Evolutionary conservation across 495 filamentous ascomycete species (phyloP).

Genomic region (Penicillium samsonianum): DNA sequence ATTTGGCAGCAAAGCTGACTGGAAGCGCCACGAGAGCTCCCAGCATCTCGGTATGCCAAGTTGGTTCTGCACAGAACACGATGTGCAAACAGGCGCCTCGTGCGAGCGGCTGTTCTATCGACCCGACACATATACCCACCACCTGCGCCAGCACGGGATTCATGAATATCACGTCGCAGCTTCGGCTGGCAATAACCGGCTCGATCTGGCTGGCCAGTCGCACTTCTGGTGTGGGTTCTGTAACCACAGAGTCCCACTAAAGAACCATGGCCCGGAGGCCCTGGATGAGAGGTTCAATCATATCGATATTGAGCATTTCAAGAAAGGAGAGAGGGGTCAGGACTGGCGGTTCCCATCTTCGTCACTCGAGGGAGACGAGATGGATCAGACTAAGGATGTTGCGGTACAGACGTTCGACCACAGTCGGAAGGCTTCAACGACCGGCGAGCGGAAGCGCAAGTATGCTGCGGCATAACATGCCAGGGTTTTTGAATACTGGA

Average conservation of each 20-base stretch:
- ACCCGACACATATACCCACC: slow-evolving; percentile 59
- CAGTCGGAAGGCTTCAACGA: background rate
- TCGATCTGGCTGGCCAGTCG: slow-evolving; percentile 67
- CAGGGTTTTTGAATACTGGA: slow-evolving; percentile 1
- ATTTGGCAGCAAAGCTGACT: slow-evolving; percentile 94
- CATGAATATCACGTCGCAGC: slow-evolving; percentile 38
- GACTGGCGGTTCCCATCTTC: slow-evolving; percentile 45
- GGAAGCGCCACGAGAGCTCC: slow-evolving; percentile 92
- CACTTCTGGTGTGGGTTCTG: slow-evolving; percentile 95
- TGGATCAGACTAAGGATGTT: background rate
- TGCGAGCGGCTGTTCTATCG: slow-evolving; percentile 65
- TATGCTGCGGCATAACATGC: slow-evolving; percentile 7
- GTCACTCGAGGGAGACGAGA: background rate
- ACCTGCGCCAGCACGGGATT: slow-evolving; percentile 59
- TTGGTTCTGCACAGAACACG: slow-evolving; percentile 68
- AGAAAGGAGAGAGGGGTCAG: slow-evolving; percentile 50
- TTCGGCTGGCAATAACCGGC: slow-evolving; percentile 54
- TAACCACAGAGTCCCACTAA: slow-evolving; percentile 54
- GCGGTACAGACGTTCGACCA: background rate
- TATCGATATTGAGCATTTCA: slow-evolving; percentile 75
- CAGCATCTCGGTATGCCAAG: slow-evolving; percentile 76
- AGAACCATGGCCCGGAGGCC: slow-evolving; percentile 55
- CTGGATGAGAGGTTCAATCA: slow-evolving; percentile 84
- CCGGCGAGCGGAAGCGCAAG: slow-evolving; percentile 34
- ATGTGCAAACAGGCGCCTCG: slow-evolving; percentile 27